Percentiles rank a stretch among this genome's conserved stretches.
phyloP scores from a whole-genome alignment of 441 rosid genomes.

The Syzygium malaccense region DNA sequence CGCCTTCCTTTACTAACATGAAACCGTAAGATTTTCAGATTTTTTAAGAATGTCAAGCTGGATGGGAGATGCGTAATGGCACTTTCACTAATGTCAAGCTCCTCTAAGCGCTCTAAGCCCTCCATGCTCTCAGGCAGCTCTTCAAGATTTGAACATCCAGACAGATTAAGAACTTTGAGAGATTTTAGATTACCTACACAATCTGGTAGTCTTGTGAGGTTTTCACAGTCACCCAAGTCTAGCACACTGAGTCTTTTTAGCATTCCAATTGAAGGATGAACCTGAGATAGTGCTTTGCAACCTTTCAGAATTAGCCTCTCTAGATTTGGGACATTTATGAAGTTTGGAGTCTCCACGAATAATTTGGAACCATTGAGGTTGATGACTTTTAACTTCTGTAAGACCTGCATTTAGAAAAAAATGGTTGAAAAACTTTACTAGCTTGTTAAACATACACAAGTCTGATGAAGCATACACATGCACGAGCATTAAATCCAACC shows the following conservation, averaged over 20 bases:
- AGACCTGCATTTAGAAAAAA: constrained; percentile 2
- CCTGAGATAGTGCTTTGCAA: constrained; percentile 7
- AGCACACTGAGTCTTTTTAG: constrained; percentile 1
- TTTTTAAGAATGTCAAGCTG: neutral
- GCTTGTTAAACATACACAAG: neutral
- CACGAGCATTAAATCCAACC: neutral
- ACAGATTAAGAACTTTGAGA: constrained; percentile 9
- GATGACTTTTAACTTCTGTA: constrained; percentile 13
- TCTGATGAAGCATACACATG: neutral
- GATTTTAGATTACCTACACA: constrained; percentile 11
- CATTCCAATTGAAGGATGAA: constrained; percentile 8
- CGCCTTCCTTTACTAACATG: neutral
- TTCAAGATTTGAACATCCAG: neutral
- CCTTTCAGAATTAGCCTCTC: constrained; percentile 16
- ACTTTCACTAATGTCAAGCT: neutral
- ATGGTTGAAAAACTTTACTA: neutral
- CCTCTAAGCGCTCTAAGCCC: neutral
- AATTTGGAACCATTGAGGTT: constrained; percentile 20
- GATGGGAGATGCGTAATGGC: neutral
- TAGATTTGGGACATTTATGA: constrained; percentile 9
- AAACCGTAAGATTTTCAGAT: neutral
- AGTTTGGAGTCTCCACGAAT: constrained; percentile 17
- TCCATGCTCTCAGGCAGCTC: neutral
- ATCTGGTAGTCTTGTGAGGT: constrained; percentile 12
- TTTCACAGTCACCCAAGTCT: constrained; percentile 17